Conservation (phyloP, 225 moss, liverwort and hornwort genomes). For the Straminergon stramineum region DNA sequence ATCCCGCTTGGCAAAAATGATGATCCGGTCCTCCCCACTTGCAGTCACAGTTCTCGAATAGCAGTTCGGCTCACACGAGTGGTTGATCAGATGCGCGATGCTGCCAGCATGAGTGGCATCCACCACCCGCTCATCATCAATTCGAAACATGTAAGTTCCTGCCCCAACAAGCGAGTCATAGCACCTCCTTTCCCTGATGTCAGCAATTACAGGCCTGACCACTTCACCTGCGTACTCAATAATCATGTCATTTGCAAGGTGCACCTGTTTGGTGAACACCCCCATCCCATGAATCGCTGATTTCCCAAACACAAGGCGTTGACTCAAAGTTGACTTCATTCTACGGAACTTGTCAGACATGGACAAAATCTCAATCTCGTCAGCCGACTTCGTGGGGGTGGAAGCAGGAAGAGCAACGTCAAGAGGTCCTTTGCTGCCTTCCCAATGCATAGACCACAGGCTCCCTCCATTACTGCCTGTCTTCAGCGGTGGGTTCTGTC, state of each 20-base stretch:
- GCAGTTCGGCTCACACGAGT: slow-evolving; percentile 99
- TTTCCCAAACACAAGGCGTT: slow-evolving; percentile 92
- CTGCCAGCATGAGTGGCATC: slow-evolving; percentile 97
- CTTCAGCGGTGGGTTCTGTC: slow-evolving; percentile 47
- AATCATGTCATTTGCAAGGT: slow-evolving; percentile 84
- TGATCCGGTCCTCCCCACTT: slow-evolving; percentile 91
- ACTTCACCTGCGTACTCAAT: slow-evolving; percentile 97
- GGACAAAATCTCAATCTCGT: slow-evolving; percentile 63
- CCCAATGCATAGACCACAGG: slow-evolving; percentile 83
- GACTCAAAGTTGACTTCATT: slow-evolving; percentile 79
- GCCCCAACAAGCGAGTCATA: slow-evolving; percentile 97
- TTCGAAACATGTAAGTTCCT: slow-evolving; percentile 99
- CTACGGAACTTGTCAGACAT: slow-evolving; percentile 89
- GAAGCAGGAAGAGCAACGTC: slow-evolving; percentile 1
- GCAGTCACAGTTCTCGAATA: slow-evolving; percentile 92
- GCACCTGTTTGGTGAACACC: slow-evolving; percentile 86
- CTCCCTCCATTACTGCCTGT: slow-evolving; percentile 42
- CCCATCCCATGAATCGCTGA: slow-evolving; percentile 99
- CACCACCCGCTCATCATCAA: slow-evolving; percentile 93
- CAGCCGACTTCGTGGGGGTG: slow-evolving; percentile 17
- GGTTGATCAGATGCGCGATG: slow-evolving; percentile 95
- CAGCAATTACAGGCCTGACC: slow-evolving; percentile 77
- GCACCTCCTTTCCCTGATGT: slow-evolving; percentile 80
- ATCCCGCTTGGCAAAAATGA: slow-evolving; percentile 90
- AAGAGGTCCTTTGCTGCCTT: slow-evolving; percentile 35